A percentile compares a stretch with the other conserved stretches of the same genome.
phyloP scores from a whole-genome alignment of 1,284 basidiomycete species.

The Apiotrichum sp. region DNA sequence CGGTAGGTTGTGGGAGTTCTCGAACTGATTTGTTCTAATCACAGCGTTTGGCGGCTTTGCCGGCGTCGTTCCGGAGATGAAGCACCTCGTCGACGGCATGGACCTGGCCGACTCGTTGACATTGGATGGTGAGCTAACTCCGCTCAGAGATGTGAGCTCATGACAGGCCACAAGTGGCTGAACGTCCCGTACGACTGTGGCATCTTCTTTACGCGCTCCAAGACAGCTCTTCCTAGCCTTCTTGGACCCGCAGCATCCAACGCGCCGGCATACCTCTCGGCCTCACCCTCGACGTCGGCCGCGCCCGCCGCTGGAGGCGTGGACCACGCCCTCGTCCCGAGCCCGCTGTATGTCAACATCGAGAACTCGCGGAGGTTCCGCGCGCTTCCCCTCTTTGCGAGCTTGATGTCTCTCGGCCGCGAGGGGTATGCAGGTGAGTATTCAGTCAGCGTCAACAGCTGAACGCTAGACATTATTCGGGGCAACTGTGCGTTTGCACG shows the following conservation, averaged over 20 bases:
- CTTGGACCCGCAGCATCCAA: slow-evolving; percentile 47
- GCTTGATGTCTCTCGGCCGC: slow-evolving; percentile 48
- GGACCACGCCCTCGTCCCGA: slow-evolving; percentile 9
- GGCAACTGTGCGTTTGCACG: slow-evolving; percentile 49
- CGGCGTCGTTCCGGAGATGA: slow-evolving; percentile 45
- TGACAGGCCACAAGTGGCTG: slow-evolving; percentile 48
- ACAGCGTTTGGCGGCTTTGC: slow-evolving; percentile 52
- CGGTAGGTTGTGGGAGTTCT: slow-evolving; percentile 28
- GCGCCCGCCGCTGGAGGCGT: not conserved
- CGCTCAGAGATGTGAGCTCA: not conserved
- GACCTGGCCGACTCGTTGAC: slow-evolving; percentile 50
- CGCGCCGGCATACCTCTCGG: slow-evolving; percentile 48
- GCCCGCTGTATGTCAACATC: slow-evolving; percentile 47
- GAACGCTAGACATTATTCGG: slow-evolving; percentile 36
- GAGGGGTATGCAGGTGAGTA: slow-evolving; percentile 45
- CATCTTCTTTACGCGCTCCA: slow-evolving; percentile 48
- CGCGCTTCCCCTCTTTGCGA: slow-evolving; percentile 51
- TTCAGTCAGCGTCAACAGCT: not conserved
- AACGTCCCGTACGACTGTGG: slow-evolving; percentile 53
- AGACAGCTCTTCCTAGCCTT: slow-evolving; percentile 36
- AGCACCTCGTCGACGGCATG: slow-evolving; percentile 42
- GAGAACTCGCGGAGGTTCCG: slow-evolving; percentile 53
- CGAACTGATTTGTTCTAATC: not conserved
- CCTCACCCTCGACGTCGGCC: not conserved
- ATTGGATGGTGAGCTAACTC: slow-evolving; percentile 44